Conservation (phyloP, 768 basidiomycete species). For the Leucosporidium creatinivorum region DNA sequence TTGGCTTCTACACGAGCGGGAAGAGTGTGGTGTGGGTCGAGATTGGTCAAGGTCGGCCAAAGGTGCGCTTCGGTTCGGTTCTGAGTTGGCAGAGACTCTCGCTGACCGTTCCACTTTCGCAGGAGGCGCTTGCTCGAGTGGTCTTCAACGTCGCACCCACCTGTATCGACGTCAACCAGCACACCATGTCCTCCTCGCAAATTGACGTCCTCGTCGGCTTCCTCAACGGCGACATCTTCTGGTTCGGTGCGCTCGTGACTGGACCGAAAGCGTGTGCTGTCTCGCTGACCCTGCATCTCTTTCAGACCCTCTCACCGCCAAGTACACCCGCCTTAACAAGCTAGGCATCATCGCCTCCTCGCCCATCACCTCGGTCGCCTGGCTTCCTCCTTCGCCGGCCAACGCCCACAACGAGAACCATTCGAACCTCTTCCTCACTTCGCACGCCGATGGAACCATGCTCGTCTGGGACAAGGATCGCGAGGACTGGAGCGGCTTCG, state of each 20-base stretch:
- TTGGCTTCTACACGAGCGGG: constrained; percentile 27
- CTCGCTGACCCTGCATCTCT: not conserved
- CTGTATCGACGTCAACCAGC: constrained; percentile 76
- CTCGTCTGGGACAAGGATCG: constrained; percentile 85
- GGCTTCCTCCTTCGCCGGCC: constrained; percentile 58
- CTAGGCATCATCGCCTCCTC: constrained; percentile 72
- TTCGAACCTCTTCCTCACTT: constrained; percentile 70
- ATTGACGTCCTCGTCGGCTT: constrained; percentile 89
- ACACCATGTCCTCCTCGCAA: constrained; percentile 68
- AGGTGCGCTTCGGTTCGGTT: constrained; percentile 6
- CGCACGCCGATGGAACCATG: constrained; percentile 82
- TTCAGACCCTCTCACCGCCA: constrained; percentile 29
- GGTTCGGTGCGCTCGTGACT: constrained; percentile 61
- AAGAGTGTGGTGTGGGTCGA: constrained; percentile 23
- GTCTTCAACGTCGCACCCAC: constrained; percentile 82
- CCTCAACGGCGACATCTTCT: constrained; percentile 85
- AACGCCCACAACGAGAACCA: constrained; percentile 14
- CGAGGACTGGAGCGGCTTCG: constrained; percentile 51
- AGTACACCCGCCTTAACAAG: constrained; percentile 34
- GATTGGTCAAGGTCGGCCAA: constrained; percentile 16
- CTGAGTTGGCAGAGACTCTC: not conserved
- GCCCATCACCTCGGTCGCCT: constrained; percentile 78
- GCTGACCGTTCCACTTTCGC: not conserved
- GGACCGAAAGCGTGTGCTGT: too few relatives aligned
- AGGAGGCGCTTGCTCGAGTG: constrained; percentile 82